Percentiles rank a stretch among this genome's conserved stretches.
Conservation (phyloP, 495 filamentous ascomycete species). For the Aspergillus asperescens region DNA sequence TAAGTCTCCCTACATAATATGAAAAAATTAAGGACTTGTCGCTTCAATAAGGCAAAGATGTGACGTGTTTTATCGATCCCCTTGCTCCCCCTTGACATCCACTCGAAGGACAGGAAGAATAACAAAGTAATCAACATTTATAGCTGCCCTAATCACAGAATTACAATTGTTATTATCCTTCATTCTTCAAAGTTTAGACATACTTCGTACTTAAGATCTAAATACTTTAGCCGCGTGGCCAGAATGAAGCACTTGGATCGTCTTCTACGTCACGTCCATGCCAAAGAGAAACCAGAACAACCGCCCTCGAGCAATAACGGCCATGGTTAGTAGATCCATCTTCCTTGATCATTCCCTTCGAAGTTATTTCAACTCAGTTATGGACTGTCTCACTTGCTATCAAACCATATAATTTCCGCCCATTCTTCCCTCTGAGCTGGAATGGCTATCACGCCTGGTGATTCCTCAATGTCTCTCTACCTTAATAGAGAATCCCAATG, state of each 20-base stretch:
- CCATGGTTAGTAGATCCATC: constrained; percentile 4
- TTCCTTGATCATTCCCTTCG: neutral
- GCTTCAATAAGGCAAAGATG: neutral
- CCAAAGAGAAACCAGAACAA: constrained; percentile 10
- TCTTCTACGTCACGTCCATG: constrained; percentile 18
- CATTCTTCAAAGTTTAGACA: neutral
- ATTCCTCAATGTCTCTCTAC: neutral
- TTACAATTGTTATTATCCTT: neutral
- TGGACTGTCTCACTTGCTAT: neutral
- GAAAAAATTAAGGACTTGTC: no score
- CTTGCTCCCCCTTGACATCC: neutral
- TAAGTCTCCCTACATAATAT: no score
- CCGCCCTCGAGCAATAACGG: neutral
- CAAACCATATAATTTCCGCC: neutral
- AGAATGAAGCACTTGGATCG: constrained; percentile 18
- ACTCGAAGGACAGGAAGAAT: neutral
- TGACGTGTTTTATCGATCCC: neutral
- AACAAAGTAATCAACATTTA: neutral
- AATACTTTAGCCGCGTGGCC: constrained; percentile 1
- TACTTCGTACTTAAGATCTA: no score
- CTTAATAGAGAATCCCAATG: neutral
- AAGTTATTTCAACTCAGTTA: neutral
- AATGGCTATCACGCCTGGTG: neutral
- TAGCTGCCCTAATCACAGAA: neutral
- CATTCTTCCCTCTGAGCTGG: neutral